These are phyloP conservation scores for Choiromyces venosus DNA, from an alignment of 495 filamentous ascomycete genomes.

Conservation along the genomic window DNA sequence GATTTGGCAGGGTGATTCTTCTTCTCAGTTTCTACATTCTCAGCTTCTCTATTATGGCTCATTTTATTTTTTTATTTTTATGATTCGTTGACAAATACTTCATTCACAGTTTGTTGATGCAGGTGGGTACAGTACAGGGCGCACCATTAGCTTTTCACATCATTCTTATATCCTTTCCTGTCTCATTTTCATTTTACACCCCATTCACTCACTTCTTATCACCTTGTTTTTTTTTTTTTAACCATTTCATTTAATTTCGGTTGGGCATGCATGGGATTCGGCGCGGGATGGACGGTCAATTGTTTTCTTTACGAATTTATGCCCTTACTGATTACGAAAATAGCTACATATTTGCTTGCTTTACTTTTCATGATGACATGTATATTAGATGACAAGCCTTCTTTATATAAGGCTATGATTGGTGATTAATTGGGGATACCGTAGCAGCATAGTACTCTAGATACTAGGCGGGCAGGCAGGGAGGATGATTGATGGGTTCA, in stretches of 20 bases:
- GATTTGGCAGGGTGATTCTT: background rate
- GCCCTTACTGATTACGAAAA: background rate
- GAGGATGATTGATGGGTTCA: background rate
- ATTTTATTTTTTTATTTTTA: background rate
- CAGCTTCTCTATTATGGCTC: background rate
- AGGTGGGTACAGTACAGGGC: background rate
- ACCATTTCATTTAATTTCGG: no score
- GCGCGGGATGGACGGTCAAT: no score
- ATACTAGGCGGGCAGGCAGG: no score
- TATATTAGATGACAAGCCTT: background rate
- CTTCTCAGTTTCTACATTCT: background rate
- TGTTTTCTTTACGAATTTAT: background rate
- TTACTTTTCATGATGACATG: background rate
- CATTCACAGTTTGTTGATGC: background rate
- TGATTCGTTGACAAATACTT: background rate
- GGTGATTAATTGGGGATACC: no score
- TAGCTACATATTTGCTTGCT: background rate
- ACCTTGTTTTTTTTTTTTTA: background rate
- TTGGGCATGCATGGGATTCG: background rate
- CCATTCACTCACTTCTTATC: background rate
- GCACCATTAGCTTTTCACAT: background rate
- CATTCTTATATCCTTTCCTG: no score
- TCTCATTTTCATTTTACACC: background rate
- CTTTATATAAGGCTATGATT: background rate
- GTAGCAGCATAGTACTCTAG: no score